Base-by-base conservation (phyloP, 73 alveolate species). In the Paramecium pentaurelia region DNA sequence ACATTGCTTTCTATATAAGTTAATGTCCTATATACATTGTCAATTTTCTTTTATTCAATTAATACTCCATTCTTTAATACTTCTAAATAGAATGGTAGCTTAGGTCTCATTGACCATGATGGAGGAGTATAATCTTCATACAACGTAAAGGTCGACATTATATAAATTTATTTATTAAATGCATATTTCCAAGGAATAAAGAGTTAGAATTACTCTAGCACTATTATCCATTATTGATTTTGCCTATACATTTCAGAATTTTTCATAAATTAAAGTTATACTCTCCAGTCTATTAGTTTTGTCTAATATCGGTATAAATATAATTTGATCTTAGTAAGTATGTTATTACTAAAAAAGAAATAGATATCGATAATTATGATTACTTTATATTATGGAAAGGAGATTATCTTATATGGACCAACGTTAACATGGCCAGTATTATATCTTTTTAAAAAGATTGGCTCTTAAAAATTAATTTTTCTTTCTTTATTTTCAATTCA, bases 111-210 rank as follows among this genome's bases (percentile, higher is more conserved):
- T 44, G 91, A 80, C 58, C 77, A 80, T 25, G 77, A 80, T 2
- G 91, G 91, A n/a, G 77, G 75, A 42, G 77, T 80, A 80, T 80
- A 80, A 44, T 80, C 77, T 80, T 80, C 91, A 80, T 80, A 80
- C 58, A 80, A 80, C 22, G 84, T 64, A 34, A 64, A 64, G 70
- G 32, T 54, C 32, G 70, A 54, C 70, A 54, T 54, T 54, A 54
- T 54, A 54, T 54, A 54, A 54, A 54, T n/a, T 54, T 54, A 54
- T 54, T 54, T 54, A 54, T 54, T 54, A 49, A 49, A 49, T 49
- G 70, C 70, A 54, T 18, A 54, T 54, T 54, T 54, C 70, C 70
- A 54, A 54, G 14, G 32, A 54, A 54, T 18, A n/a, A 8, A 54
- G 70, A 54, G 32, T 54, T 54, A 54, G 32, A 25, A 54, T 54